phyloP scores from a whole-genome alignment of 2,329 filamentous ascomycete species.

The Aspergillus flavus region DNA sequence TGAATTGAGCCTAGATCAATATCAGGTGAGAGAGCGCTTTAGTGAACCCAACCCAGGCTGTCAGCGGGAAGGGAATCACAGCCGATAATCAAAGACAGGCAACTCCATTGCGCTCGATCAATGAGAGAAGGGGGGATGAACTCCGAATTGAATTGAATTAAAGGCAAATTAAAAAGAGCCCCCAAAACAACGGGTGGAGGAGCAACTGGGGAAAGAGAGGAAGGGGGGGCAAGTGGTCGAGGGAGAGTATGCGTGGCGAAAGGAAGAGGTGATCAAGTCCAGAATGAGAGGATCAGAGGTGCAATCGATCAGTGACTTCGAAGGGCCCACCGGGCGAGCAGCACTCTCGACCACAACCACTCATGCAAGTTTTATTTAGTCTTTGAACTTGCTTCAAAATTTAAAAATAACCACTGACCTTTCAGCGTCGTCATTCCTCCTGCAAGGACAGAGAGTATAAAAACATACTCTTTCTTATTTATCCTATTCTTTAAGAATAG shows the following conservation, averaged over 20 bases:
- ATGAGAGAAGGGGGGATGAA: neutral
- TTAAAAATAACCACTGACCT: neutral
- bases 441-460: neutral
- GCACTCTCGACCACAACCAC: neutral
- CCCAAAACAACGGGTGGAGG: neutral
- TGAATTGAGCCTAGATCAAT: constrained; percentile 6
- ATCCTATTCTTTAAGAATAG: neutral
- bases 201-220: neutral
- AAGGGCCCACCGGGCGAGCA: constrained; percentile 1
- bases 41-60: constrained; percentile 18
- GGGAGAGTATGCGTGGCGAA: constrained; percentile 4
- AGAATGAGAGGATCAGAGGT: constrained; percentile 12
- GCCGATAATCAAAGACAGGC: constrained; percentile 9
- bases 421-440: neutral
- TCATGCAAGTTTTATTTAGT: neutral
- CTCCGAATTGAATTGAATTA: neutral
- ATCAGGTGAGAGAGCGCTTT: neutral
- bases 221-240: neutral
- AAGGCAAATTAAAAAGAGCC: neutral
- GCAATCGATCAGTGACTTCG: constrained; percentile 5
- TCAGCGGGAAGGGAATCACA: constrained; percentile 20
- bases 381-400: neutral
- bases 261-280: constrained; percentile 7
- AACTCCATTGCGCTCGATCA: constrained; percentile 14
- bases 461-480: neutral